These are phyloP conservation scores for Penicillium maclennaniae DNA, from an alignment of 495 filamentous ascomycete genomes.

Conservation along the genomic window DNA sequence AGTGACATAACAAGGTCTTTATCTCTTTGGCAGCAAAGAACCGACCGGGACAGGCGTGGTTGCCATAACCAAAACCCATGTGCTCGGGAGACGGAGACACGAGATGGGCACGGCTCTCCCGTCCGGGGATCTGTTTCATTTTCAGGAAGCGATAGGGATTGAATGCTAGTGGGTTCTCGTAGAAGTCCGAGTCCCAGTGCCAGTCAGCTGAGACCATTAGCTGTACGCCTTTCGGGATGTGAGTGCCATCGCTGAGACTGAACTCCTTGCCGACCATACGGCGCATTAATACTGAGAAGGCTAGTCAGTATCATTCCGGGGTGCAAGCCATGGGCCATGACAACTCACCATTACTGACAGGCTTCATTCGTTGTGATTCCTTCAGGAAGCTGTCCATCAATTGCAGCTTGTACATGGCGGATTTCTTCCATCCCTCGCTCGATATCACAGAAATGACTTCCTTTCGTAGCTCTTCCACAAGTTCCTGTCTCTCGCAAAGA, in stretches of 20 bases:
- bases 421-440: constrained; percentile 34
- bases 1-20: neutral
- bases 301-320: neutral
- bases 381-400: constrained; percentile 37
- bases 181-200: constrained; percentile 2
- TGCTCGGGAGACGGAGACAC: constrained; percentile 34
- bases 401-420: constrained; percentile 38
- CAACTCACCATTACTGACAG: constrained; percentile 26
- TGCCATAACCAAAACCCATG: constrained; percentile 43
- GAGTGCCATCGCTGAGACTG: neutral
- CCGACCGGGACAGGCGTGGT: constrained; percentile 49
- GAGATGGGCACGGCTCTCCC: constrained; percentile 33
- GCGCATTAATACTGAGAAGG: constrained; percentile 24
- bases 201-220: neutral
- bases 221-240: neutral
- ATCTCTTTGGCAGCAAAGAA: constrained; percentile 36
- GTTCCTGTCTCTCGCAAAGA: constrained; percentile 34
- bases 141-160: constrained; percentile 9
- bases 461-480: constrained; percentile 22
- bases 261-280: constrained; percentile 12
- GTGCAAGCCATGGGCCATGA: neutral
- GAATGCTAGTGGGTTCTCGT: constrained; percentile 1
- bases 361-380: constrained; percentile 27
- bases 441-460: constrained; percentile 19
- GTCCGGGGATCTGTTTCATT: constrained; percentile 23